Percentiles rank a stretch among this genome's conserved stretches.
Conservation (phyloP, 176 grass and related monocot species). For the Oryza longistaminata region DNA sequence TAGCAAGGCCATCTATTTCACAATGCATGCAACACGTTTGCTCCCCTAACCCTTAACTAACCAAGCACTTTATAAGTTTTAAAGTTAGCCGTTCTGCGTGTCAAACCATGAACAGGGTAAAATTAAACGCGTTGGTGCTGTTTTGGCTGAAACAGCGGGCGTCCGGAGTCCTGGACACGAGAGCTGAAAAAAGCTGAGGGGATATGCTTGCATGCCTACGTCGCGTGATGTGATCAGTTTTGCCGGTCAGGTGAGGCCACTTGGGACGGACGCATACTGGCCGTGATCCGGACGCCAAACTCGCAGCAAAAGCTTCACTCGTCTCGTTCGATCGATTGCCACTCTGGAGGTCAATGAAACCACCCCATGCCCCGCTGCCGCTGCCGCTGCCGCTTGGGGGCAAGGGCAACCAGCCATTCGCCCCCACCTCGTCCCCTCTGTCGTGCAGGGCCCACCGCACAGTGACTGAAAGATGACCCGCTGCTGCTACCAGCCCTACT, state of each 20-base stretch:
- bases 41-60: neutral
- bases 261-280: neutral
- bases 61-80: neutral
- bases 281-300: constrained; percentile 31
- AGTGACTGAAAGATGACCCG: neutral
- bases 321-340: neutral
- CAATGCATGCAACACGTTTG: too few species aligned
- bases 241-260: neutral
- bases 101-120: neutral
- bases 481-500: neutral
- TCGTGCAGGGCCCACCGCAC: neutral
- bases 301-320: neutral
- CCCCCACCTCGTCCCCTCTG: neutral
- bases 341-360: constrained; percentile 18
- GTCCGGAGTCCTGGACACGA: neutral
- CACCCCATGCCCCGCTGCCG: constrained; percentile 38
- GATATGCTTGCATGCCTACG: neutral
- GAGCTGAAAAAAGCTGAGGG: neutral
- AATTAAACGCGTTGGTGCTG: neutral
- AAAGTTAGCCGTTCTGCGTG: neutral
- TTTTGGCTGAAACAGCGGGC: neutral
- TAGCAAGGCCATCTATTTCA: neutral
- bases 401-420: constrained; percentile 21
- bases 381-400: constrained; percentile 34
- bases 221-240: neutral